Evolutionary conservation across 768 basidiomycete genomes (phyloP).

Genomic region (Trametes punicea): DNA sequence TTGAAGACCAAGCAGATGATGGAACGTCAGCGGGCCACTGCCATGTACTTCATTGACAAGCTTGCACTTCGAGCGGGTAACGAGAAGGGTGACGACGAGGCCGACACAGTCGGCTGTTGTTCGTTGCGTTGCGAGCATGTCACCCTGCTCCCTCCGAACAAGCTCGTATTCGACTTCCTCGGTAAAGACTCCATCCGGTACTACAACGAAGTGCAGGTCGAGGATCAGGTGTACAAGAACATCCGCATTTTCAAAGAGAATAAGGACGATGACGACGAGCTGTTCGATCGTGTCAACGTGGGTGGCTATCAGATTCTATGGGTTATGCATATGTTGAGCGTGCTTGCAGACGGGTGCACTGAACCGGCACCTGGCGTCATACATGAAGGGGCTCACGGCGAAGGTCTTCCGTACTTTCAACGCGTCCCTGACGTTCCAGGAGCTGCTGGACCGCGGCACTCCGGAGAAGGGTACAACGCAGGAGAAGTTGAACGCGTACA

Average conservation of each 20-base stretch:
- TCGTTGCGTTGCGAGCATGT: slow-evolving; percentile 96
- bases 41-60: slow-evolving; percentile 98
- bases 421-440: slow-evolving; percentile 93
- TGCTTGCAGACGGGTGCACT: slow-evolving; percentile 66
- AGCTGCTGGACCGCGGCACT: slow-evolving; percentile 75
- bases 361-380: slow-evolving; percentile 88
- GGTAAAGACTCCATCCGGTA: slow-evolving; percentile 99
- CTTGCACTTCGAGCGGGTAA: slow-evolving; percentile 98
- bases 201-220: slow-evolving; percentile 87
- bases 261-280: slow-evolving; percentile 80
- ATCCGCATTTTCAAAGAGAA: slow-evolving; percentile 95
- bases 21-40: slow-evolving; percentile 94
- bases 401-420: slow-evolving; percentile 99
- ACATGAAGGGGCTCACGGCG: slow-evolving; percentile 97
- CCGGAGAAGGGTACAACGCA: slow-evolving; percentile 73
- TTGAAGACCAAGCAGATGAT: slow-evolving; percentile 91
- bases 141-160: slow-evolving; percentile 83
- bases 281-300: slow-evolving; percentile 96
- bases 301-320: slow-evolving; percentile 28
- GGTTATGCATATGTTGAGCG: neutral
- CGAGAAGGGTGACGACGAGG: slow-evolving; percentile 99
- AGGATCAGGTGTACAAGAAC: slow-evolving; percentile 95
- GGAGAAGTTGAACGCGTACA: slow-evolving; percentile 96
- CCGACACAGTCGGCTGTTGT: slow-evolving; percentile 98
- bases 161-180: slow-evolving; percentile 92